These are phyloP conservation scores for Laetiporus sulphureus DNA, from an alignment of 1,284 basidiomycete species.

Conservation along the genomic window DNA sequence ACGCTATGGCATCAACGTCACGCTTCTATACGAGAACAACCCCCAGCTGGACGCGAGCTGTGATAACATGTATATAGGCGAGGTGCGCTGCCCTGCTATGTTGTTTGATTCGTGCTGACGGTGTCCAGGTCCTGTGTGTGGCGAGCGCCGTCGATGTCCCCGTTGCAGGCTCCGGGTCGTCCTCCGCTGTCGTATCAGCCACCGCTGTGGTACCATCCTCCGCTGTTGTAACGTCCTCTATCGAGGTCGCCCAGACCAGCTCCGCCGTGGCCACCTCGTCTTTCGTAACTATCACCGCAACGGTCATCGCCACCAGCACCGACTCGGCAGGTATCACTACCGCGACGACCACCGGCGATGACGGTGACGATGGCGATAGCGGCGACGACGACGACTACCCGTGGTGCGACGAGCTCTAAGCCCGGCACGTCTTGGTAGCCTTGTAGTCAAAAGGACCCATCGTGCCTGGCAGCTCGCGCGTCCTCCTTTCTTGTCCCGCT, in stretches of 20 bases:
- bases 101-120: neutral
- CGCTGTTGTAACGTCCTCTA: slow-evolving; percentile 10
- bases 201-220: slow-evolving; percentile 13
- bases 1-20: slow-evolving; percentile 36
- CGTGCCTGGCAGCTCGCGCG: no score
- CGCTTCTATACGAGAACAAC: slow-evolving; percentile 54
- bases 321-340: no score
- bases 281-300: no score
- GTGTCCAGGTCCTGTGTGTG: slow-evolving; percentile 45
- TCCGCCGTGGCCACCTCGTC: no score
- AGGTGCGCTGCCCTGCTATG: slow-evolving; percentile 35
- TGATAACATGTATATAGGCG: slow-evolving; percentile 58
- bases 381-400: slow-evolving; percentile 45
- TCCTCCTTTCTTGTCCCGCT: no score
- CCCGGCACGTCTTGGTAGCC: no score
- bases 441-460: no score
- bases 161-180: neutral
- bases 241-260: no score
- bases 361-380: slow-evolving; percentile 22
- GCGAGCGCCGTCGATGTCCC: slow-evolving; percentile 1
- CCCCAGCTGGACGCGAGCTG: slow-evolving; percentile 56
- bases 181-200: slow-evolving; percentile 10
- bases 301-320: no score
- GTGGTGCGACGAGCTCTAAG: slow-evolving; percentile 46
- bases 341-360: slow-evolving; percentile 7